Base-by-base conservation (phyloP, 2,329 filamentous ascomycete species). In the Exophiala viscosa region DNA sequence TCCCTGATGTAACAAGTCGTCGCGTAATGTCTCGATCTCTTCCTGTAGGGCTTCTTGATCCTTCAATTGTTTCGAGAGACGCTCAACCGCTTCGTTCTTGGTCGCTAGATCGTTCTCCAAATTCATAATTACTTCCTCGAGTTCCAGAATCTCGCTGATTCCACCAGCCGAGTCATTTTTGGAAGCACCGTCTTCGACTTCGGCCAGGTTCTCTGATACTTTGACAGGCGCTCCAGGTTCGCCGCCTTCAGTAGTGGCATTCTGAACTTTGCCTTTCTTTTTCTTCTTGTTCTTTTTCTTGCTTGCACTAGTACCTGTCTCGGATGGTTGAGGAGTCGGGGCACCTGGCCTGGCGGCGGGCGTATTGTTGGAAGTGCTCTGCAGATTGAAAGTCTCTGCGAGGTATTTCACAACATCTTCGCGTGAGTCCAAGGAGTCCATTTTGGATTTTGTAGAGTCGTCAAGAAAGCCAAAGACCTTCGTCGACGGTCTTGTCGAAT, bases 261-360 rank as follows among this genome's bases (percentile, higher is more conserved):
- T 36, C 20, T 49, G 52, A 5, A 69, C 69, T 58, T 80, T 82
- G 31, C 78, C 81, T 14, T 81, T 83, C 75, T 91, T 92, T 71
- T 85, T 87, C 79, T 95, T 96, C 76, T 92, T 95, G 67, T 88
- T 88, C 60, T 90, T 95, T 69, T 88, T 91, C 70, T 89, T 66
- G 7, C 57, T 57, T 5, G 55, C 45, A 5, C 63, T 8, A 3
- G 51, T 49, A 13, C 42, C 45, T 6, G 62, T 61, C 35, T 66
- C 64, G 13, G 59, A 52, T 10, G 56, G 56, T 13, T 53, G 50
- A 8, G 46, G 52, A 5, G 53, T 54, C 9, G 56, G 61, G 8
- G 57, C 55, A 20, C 70, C 51, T 20, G 44, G 10, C 18, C 41
- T 36, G n/a, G 42, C 6, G n/a, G 15, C 13, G 11, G 42, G n/a